Conservation (phyloP, 148 eudicot genomes). For the Camellia lanceoleosa region DNA sequence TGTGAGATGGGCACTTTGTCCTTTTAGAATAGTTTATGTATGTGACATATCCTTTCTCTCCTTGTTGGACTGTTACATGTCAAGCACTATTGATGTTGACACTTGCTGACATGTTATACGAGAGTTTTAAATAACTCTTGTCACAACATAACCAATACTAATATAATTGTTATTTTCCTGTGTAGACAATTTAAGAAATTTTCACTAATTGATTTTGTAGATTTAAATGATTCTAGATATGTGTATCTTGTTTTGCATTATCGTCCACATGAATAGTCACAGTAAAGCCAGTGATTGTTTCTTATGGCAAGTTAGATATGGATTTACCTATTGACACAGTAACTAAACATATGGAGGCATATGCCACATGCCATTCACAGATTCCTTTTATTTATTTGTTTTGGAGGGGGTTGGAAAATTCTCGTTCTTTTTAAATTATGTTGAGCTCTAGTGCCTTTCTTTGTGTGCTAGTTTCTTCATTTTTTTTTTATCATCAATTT, state of each 20-base stretch:
- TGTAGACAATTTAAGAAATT: neutral
- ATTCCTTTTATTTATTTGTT: neutral
- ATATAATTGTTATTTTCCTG: neutral
- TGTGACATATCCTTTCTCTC: neutral
- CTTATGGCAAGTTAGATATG: neutral
- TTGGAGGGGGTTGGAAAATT: neutral
- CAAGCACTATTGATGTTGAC: neutral
- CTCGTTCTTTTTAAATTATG: neutral
- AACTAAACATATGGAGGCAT: neutral
- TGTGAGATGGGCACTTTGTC: neutral
- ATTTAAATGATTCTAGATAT: neutral
- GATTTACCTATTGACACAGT: neutral
- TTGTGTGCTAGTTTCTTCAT: neutral
- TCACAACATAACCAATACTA: neutral
- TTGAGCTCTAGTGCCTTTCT: neutral
- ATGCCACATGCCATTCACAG: neutral
- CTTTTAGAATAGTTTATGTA: neutral
- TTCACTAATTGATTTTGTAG: neutral
- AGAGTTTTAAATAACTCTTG: neutral
- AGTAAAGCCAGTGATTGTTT: neutral
- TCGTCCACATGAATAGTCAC: neutral
- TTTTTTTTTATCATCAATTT: neutral
- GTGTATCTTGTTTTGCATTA: neutral
- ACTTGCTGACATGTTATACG: neutral
- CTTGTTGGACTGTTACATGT: neutral